phyloP scores from a whole-genome alignment of 2,329 filamentous ascomycete genomes.

The Zymoseptoria brevis region DNA sequence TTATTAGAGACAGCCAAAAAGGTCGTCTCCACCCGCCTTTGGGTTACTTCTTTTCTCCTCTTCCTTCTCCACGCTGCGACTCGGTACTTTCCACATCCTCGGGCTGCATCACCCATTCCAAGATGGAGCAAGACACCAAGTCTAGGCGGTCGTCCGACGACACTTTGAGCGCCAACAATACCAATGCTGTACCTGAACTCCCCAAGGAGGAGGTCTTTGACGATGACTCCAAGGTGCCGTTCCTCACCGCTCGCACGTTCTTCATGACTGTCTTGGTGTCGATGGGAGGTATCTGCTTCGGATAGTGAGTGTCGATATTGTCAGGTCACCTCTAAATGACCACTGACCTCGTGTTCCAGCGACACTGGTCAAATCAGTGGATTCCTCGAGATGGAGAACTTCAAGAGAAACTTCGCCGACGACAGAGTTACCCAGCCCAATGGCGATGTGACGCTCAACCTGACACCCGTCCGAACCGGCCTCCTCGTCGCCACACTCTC shows the following conservation, averaged over 20 bases:
- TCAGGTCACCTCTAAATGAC: no score
- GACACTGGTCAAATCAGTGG: conserved; percentile 52
- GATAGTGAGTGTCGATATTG: conserved; percentile 12
- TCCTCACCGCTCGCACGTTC: conserved; percentile 19
- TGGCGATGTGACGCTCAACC: conserved; percentile 21
- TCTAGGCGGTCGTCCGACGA: neutral
- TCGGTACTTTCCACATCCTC: neutral
- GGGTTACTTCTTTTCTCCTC: neutral
- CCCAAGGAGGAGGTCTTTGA: conserved; percentile 10
- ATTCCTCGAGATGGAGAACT: conserved; percentile 53
- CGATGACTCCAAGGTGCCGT: conserved; percentile 10
- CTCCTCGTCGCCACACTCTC: conserved; percentile 51
- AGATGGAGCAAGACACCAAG: neutral
- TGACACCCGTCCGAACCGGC: conserved; percentile 52
- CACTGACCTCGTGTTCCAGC: conserved; percentile 24
- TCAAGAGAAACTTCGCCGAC: conserved; percentile 45
- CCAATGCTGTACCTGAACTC: neutral
- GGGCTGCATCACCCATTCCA: neutral
- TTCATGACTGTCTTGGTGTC: conserved; percentile 26
- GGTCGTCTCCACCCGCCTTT: neutral
- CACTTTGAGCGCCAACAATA: neutral
- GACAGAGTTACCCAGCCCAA: conserved; percentile 12
- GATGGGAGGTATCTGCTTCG: conserved; percentile 29
- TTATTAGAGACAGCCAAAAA: neutral
- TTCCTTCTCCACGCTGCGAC: neutral